phyloP scores from a whole-genome alignment of 2,329 filamentous ascomycete genomes.

The Fusarium marasasianum region DNA sequence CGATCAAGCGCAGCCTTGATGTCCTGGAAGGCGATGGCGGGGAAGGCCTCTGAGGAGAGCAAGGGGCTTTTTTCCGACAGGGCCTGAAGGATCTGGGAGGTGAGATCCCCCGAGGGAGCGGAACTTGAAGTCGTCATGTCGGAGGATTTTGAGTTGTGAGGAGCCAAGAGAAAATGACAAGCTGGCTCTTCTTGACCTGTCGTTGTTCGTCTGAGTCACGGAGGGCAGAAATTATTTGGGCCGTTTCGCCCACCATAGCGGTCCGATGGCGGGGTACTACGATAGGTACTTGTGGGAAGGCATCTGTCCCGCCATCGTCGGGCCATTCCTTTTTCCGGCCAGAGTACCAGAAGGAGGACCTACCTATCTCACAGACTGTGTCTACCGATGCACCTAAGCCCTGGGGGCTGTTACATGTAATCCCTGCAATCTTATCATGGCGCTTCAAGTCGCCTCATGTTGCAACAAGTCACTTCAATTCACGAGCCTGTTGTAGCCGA shows the following conservation, averaged over 20 bases:
- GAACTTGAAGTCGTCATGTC: slow-evolving; percentile 56
- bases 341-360: neutral
- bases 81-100: slow-evolving; percentile 70
- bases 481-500: slow-evolving; percentile 15
- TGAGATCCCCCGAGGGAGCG: slow-evolving; percentile 63
- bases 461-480: slow-evolving; percentile 20
- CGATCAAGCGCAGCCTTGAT: slow-evolving; percentile 91
- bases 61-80: slow-evolving; percentile 72
- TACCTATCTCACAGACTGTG: neutral
- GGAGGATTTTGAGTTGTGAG: slow-evolving; percentile 7
- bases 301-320: slow-evolving; percentile 10
- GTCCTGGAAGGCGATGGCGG: slow-evolving; percentile 69
- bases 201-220: slow-evolving; percentile 41
- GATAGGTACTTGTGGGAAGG: slow-evolving; percentile 17
- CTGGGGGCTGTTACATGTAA: slow-evolving; percentile 12
- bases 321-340: slow-evolving; percentile 29
- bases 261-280: slow-evolving; percentile 41
- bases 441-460: slow-evolving; percentile 30
- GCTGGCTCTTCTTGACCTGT: slow-evolving; percentile 22
- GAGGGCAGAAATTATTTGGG: slow-evolving; percentile 41
- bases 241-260: slow-evolving; percentile 27
- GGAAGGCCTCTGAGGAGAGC: slow-evolving; percentile 75
- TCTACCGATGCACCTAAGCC: slow-evolving; percentile 3
- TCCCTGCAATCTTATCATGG: slow-evolving; percentile 42
- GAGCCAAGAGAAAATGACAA: slow-evolving; percentile 17